These are phyloP conservation scores for Coccinonectria pachysandricola DNA, from an alignment of 2,329 filamentous ascomycete species.

Conservation along the genomic window DNA sequence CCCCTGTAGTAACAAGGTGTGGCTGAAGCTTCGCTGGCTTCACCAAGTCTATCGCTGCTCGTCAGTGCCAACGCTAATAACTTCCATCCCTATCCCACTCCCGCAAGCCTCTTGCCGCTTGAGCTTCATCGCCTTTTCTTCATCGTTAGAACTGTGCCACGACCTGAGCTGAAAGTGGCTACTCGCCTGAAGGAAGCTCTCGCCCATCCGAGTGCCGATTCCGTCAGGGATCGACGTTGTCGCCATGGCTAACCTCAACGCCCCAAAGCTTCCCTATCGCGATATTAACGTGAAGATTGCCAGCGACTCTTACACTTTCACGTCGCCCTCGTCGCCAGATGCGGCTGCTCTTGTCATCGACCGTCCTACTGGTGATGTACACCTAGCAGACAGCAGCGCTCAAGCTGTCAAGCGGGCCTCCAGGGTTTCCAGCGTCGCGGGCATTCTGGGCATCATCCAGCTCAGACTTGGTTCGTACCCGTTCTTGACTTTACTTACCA, in stretches of 20 bases:
- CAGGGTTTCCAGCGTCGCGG: constrained; percentile 81
- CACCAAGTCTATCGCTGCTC: constrained; percentile 6
- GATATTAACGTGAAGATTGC: constrained; percentile 97
- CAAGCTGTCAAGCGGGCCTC: constrained; percentile 61
- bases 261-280: constrained; percentile 58
- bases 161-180: too few relatives aligned
- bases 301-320: constrained; percentile 88
- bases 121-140: constrained; percentile 10
- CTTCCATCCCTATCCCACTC: not conserved
- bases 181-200: too few relatives aligned
- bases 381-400: constrained; percentile 70
- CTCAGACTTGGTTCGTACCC: constrained; percentile 67
- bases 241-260: constrained; percentile 28
- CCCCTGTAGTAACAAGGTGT: constrained; percentile 8
- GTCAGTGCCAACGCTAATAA: not conserved
- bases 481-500: too few relatives aligned
- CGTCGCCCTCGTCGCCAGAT: constrained; percentile 85
- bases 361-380: constrained; percentile 81
- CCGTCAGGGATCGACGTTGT: not conserved
- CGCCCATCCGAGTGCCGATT: too few relatives aligned
- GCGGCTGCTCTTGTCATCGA: constrained; percentile 83
- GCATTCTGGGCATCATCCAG: constrained; percentile 89
- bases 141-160: too few relatives aligned
- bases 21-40: constrained; percentile 22
- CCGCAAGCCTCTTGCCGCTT: constrained; percentile 8